A percentile compares a stretch with the other conserved stretches of the same genome.
These are phyloP conservation scores for Staphylotrichum tortipilum DNA, from an alignment of 495 filamentous ascomycete species.

Conservation along the genomic window DNA sequence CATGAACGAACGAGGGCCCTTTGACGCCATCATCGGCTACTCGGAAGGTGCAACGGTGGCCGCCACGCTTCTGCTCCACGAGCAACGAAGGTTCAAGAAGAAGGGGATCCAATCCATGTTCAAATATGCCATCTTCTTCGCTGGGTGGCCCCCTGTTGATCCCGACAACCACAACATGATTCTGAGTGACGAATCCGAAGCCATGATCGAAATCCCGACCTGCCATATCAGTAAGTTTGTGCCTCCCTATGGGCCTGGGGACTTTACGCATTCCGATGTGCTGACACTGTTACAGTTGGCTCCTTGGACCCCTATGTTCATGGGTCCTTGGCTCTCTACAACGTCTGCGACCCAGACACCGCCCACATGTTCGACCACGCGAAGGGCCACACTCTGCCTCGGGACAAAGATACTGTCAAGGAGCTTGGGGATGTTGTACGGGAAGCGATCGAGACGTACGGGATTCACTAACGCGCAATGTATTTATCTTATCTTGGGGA, in stretches of 20 bases:
- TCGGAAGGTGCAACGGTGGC: constrained; percentile 55
- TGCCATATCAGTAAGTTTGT: constrained; percentile 47
- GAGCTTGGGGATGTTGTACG: constrained; percentile 41
- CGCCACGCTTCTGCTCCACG: constrained; percentile 45
- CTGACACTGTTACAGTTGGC: constrained; percentile 32
- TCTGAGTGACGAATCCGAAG: constrained; percentile 44
- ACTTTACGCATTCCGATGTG: neutral
- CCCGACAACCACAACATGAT: constrained; percentile 37
- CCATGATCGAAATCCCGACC: constrained; percentile 46
- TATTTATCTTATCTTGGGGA: too few species aligned
- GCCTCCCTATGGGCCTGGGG: constrained; percentile 7
- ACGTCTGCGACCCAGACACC: constrained; percentile 48
- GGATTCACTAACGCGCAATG: constrained; percentile 13
- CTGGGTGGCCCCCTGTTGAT: constrained; percentile 50
- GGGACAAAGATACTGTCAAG: constrained; percentile 41
- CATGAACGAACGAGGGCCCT: constrained; percentile 44
- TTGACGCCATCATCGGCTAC: constrained; percentile 50
- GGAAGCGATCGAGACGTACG: constrained; percentile 27
- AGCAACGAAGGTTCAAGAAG: constrained; percentile 38
- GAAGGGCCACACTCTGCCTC: constrained; percentile 47
- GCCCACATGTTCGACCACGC: constrained; percentile 53
- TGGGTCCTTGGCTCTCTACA: constrained; percentile 49
- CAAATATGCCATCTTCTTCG: constrained; percentile 50
- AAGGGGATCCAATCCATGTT: constrained; percentile 40
- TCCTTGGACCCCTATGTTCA: constrained; percentile 50